Conservation (phyloP, 179 eudicot genomes). For the Beta lomatogona region DNA sequence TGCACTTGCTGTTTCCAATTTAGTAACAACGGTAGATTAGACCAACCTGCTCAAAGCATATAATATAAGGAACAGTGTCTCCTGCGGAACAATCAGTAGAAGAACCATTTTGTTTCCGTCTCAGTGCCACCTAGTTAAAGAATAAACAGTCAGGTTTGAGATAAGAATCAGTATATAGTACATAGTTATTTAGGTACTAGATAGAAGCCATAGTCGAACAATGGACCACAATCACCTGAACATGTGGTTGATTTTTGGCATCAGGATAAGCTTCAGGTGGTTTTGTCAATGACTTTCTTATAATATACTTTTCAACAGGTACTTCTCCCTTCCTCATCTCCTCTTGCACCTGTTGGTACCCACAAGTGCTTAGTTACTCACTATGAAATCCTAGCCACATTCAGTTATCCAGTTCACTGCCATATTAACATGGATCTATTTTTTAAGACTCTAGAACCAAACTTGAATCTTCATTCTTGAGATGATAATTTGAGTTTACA, state of each 20-base stretch:
- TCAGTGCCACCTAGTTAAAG: conserved; percentile 73
- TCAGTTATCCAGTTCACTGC: background rate
- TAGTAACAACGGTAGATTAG: background rate
- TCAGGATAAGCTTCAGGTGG: conserved; percentile 97
- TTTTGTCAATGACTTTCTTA: conserved; percentile 84
- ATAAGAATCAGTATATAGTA: background rate
- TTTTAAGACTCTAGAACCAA: background rate
- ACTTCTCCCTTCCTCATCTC: conserved; percentile 89
- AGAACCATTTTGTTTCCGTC: conserved; percentile 77
- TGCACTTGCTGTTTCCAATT: background rate
- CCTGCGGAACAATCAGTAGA: conserved; percentile 88
- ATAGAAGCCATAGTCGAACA: conserved; percentile 4
- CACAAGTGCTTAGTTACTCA: conserved; percentile 15
- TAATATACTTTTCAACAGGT: conserved; percentile 80
- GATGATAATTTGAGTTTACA: no score
- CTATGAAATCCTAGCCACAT: conserved; percentile 6
- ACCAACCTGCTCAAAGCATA: conserved; percentile 88
- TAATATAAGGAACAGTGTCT: conserved; percentile 93
- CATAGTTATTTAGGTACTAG: background rate
- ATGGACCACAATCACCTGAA: conserved; percentile 60
- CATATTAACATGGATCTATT: background rate
- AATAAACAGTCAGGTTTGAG: conserved; percentile 2
- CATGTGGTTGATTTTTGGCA: conserved; percentile 96
- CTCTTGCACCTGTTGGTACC: conserved; percentile 67
- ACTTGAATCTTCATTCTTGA: background rate